phyloP scores from a whole-genome alignment of 2,329 filamentous ascomycete genomes.

The Cordyceps cicadae region DNA sequence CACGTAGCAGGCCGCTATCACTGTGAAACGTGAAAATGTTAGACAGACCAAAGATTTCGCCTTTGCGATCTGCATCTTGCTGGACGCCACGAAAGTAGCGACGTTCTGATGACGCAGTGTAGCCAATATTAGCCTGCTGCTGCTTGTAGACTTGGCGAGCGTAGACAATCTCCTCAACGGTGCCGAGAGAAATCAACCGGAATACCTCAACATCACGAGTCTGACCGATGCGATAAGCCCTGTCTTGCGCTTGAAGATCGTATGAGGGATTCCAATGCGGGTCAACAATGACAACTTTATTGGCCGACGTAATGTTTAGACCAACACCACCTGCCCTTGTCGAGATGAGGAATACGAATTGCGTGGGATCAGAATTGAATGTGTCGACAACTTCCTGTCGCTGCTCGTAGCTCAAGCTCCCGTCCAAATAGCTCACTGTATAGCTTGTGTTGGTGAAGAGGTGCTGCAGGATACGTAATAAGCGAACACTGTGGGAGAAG shows the following conservation, averaged over 20 bases:
- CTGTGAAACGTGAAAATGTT: conserved; percentile 82
- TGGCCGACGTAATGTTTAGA: conserved; percentile 92
- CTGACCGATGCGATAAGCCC: conserved; percentile 93
- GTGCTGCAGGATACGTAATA: conserved; percentile 75
- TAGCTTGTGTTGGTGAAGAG: conserved; percentile 85
- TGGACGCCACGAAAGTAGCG: conserved; percentile 95
- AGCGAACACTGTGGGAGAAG: conserved; percentile 83
- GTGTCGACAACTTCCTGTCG: conserved; percentile 75
- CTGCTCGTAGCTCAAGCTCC: conserved; percentile 73
- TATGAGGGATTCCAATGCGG: conserved; percentile 97
- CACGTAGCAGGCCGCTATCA: conserved; percentile 72
- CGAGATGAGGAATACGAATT: conserved; percentile 94
- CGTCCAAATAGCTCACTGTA: conserved; percentile 85
- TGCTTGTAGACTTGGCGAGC: conserved; percentile 98
- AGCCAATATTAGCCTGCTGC: conserved; percentile 95
- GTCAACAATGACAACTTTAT: conserved; percentile 95
- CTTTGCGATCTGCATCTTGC: conserved; percentile 70
- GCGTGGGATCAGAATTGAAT: conserved; percentile 78
- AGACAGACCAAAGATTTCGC: conserved; percentile 83
- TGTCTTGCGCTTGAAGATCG: conserved; percentile 91
- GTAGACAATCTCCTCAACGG: conserved; percentile 95
- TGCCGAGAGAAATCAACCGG: conserved; percentile 79
- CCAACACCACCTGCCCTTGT: conserved; percentile 90
- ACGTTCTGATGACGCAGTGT: conserved; percentile 83
- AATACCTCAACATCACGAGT: conserved; percentile 91